Evolutionary conservation across 2,329 filamentous ascomycete species (phyloP), one percentile per base, ranked within the genome.

Genomic region (Aschersonia sp.): DNA sequence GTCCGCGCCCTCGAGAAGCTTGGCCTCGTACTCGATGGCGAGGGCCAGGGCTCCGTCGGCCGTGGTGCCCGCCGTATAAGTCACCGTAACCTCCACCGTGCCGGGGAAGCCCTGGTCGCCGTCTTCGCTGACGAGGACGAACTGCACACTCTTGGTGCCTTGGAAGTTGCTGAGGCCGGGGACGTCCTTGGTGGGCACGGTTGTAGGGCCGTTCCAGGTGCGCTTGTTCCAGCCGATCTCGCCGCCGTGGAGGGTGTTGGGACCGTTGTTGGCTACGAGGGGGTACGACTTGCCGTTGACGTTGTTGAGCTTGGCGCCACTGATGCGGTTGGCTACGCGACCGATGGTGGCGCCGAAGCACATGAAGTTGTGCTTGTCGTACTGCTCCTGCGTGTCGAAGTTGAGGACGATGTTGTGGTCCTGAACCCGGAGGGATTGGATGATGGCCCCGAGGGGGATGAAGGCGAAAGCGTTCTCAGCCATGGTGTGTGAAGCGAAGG

Each of bases 291-390:
- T 75, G 52, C 72, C 71, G 64, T 95, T 95, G 56, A 96, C 67
- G 46, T 72, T 73, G 54, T 81, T 68, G 61, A 96, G 80, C 55
- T 78, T 73, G 30, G 82, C 88, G 58, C 75, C 71, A 49, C 78
- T 77, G 61, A 95, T 80, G 49, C 91, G 83, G 69, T 97, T 97
- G 51, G 89, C 79, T 28, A 82, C 71, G 47, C 80, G 85, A 48
- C 92, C 92, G 62, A 97, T 95, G 43, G 88, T 97, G 63, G 91
- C 89, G 53, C 92, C 91, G 61, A 95, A 97, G 71, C 81, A 89
- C 2, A 86, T 81, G 9, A 66, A 70, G 68, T 92, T 91, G 71
- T 89, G 70, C 55, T 78, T 68, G 54, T 75, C 75, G 69, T 96
- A 96, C 51, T 82, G 77, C 43, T 84, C 78, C 47, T 84, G 77